Base-by-base conservation (phyloP, 2,329 filamentous ascomycete species). In the Orbilia quercus region DNA sequence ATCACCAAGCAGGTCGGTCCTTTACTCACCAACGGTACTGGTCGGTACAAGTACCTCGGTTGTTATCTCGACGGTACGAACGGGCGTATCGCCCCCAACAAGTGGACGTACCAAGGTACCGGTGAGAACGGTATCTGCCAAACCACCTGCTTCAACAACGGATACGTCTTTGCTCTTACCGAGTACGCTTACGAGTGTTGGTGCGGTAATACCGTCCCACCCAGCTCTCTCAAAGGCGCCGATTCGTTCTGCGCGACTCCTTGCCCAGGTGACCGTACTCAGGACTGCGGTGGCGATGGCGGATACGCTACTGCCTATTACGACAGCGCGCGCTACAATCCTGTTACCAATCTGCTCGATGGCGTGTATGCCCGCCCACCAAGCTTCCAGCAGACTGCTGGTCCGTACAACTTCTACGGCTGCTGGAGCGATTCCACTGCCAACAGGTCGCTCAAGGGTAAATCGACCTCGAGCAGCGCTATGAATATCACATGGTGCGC, bases 41-140 rank as follows among this genome's bases (percentile, higher is more conserved):
- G 50, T 7, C 65, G 51, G 40, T 80, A 80, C 69, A 78, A 80
- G 23, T 81, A 80, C 73, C 77, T 82, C 3, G 82, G 81, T n/a
- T 83, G 82, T 60, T 82, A 81, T 72, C 76, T 78, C 12, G 81
- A 82, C 64, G 79, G 79, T 2, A 76, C 76, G 3, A 75, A 75
- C 42, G 80, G 80, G 23, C 80, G 81, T 18, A 79, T 80, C 38
- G 71, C 81, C 6, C 65, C 74, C 12, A 79, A 72, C 5, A 76
- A 79, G 23, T 78, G 78, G 25, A 79, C 78, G 59, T 78, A 65
- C 16, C 76, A 75, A 1, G 79, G 76, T n/a, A 80, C 80, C 7
- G 75, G 70, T 65, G 79, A 81, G 4, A 80, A 80, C 62, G 81
- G 80, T 7, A 77, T 80, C 44, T 81, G 80, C 53, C 80, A 80